A percentile compares a stretch with the other conserved stretches of the same genome.
phyloP scores from a whole-genome alignment of 306 rosid species.

The Corylus heterophylla region DNA sequence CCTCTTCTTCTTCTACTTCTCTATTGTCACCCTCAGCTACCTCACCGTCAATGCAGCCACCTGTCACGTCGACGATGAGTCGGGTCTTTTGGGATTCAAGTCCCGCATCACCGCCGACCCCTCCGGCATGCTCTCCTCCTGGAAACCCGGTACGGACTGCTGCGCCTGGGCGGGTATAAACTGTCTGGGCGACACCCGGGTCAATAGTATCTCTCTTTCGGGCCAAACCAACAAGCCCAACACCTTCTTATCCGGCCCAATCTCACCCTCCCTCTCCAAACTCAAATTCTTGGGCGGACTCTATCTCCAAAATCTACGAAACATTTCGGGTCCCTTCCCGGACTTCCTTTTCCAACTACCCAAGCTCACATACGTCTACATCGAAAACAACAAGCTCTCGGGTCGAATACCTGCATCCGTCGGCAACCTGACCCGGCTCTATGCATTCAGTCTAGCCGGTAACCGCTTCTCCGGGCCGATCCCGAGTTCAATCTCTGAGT shows the following conservation, averaged over 20 bases:
- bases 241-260: conserved; percentile 46
- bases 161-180: conserved; percentile 62
- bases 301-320: conserved; percentile 52
- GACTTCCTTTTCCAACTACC: conserved; percentile 40
- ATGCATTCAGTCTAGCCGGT: conserved; percentile 38
- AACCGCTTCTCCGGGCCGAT: conserved; percentile 67
- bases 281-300: conserved; percentile 49
- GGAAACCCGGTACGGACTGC: conserved; percentile 67
- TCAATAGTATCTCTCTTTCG: conserved; percentile 24
- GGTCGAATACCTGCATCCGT: conserved; percentile 59
- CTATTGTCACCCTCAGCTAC: conserved; percentile 10
- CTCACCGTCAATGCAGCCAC: conserved; percentile 37
- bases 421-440: conserved; percentile 41
- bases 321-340: conserved; percentile 72
- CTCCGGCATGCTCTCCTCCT: conserved; percentile 50
- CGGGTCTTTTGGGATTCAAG: conserved; percentile 72
- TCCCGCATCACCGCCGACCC: conserved; percentile 77
- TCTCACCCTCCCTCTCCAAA: conserved; percentile 66
- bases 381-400: conserved; percentile 63
- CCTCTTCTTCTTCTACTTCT: conserved; percentile 12
- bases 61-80: conserved; percentile 60
- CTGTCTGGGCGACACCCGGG: conserved; percentile 54
- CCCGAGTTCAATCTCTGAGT: conserved; percentile 57
- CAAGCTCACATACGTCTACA: conserved; percentile 41
- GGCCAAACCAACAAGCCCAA: conserved; percentile 45